Evolutionary conservation across 2,329 filamentous ascomycete genomes (phyloP).

Genomic region (Colletotrichum sp.): DNA sequence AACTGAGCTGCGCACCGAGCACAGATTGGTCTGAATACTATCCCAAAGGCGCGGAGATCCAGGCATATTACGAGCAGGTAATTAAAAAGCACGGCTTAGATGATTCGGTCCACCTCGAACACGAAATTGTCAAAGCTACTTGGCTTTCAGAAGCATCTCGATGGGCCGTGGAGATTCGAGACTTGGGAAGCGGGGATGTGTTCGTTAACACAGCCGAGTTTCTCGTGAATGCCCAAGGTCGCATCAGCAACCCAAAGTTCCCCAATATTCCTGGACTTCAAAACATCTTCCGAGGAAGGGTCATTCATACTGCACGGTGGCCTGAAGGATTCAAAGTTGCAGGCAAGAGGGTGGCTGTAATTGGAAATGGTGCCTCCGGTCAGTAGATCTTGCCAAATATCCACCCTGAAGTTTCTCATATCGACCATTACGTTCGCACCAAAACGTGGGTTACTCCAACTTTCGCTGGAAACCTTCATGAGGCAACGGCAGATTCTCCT

Average conservation of each 20-base stretch:
- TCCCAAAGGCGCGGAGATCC: constrained; percentile 21
- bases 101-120: not conserved
- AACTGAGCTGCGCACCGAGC: constrained; percentile 22
- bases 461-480: not conserved
- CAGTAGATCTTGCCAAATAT: not conserved
- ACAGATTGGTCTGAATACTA: constrained; percentile 23
- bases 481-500: not conserved
- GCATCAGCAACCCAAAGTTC: not conserved
- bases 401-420: not conserved
- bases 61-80: constrained; percentile 15
- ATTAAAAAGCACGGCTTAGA: not conserved
- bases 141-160: not conserved
- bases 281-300: not conserved
- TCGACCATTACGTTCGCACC: not conserved
- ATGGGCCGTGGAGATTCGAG: not conserved
- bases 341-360: not conserved
- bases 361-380: not conserved
- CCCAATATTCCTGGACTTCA: not conserved
- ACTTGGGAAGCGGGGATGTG: not conserved
- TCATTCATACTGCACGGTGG: not conserved
- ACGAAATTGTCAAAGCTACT: not conserved
- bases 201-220: not conserved
- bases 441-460: not conserved
- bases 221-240: not conserved
- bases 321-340: not conserved